Conservation (phyloP, 805 yeast genomes). For the Candida germanica region DNA sequence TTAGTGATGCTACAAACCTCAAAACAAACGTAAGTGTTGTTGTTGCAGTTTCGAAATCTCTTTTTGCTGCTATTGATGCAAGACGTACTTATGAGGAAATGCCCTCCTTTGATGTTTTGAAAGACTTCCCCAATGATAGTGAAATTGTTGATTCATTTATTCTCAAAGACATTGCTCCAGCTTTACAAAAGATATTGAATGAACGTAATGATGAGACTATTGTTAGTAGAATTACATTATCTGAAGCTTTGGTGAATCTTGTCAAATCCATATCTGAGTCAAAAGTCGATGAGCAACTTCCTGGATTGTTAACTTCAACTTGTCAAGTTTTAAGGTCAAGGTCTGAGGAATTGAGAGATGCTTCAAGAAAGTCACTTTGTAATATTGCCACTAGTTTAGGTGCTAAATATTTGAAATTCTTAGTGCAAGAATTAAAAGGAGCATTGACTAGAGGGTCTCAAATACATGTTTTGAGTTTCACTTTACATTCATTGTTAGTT, state of each 20-base stretch:
- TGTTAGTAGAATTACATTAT: conserved; percentile 69
- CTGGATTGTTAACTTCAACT: conserved; percentile 79
- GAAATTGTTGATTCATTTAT: conserved; percentile 38
- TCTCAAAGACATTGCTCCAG: conserved; percentile 56
- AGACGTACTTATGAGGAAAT: conserved; percentile 1
- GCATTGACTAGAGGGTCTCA: conserved; percentile 90
- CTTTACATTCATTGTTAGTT: conserved; percentile 71
- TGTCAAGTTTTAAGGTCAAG: conserved; percentile 86
- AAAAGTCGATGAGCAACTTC: conserved; percentile 56
- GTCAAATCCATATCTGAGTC: conserved; percentile 60
- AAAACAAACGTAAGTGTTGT: conserved; percentile 59
- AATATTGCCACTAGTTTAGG: conserved; percentile 67
- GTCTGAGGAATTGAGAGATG: conserved; percentile 84
- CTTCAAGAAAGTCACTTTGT: conserved; percentile 72
- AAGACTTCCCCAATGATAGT: conserved; percentile 24
- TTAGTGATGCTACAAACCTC: conserved; percentile 39
- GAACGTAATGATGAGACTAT: conserved; percentile 77
- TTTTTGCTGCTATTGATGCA: conserved; percentile 27
- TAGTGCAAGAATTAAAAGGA: conserved; percentile 70
- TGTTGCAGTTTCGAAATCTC: conserved; percentile 53
- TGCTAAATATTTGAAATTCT: conserved; percentile 65
- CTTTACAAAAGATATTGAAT: conserved; percentile 55
- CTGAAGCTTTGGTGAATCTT: conserved; percentile 74
- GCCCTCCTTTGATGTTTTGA: conserved; percentile 15
- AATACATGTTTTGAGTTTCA: conserved; percentile 85